phyloP scores from a whole-genome alignment of 169 alveolate species.

The Toxoplasma gondii region DNA sequence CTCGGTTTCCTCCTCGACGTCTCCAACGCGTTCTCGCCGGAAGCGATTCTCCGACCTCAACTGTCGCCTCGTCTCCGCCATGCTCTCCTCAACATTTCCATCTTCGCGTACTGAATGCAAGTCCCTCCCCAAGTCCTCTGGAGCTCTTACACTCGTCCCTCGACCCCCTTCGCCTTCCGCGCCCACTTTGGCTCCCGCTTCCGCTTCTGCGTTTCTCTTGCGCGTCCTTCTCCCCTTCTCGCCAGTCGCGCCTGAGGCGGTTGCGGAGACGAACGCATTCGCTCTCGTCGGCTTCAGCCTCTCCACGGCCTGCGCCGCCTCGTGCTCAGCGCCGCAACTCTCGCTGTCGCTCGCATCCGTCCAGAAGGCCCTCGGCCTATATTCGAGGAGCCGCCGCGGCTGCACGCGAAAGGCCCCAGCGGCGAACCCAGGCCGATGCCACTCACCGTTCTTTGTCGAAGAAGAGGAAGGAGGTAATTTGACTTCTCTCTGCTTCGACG shows the following conservation, averaged over 20 bases:
- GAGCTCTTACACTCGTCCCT: not conserved
- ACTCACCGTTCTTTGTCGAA: not conserved
- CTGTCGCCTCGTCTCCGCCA: too few relatives aligned
- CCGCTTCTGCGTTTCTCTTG: too few relatives aligned
- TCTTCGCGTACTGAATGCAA: too few relatives aligned
- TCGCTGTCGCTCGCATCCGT: not conserved
- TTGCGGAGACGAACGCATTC: not conserved
- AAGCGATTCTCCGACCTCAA: too few relatives aligned
- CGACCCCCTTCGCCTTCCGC: not conserved
- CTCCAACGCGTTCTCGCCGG: too few relatives aligned
- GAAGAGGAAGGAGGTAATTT: not conserved
- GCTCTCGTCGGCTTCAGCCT: not conserved
- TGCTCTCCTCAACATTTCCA: too few relatives aligned
- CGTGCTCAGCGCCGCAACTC: not conserved
- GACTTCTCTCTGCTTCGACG: not conserved
- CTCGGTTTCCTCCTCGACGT: too few relatives aligned
- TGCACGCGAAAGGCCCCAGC: not conserved
- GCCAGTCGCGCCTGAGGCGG: too few relatives aligned
- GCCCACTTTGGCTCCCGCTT: not conserved
- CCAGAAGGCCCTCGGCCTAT: not conserved
- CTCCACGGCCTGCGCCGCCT: not conserved
- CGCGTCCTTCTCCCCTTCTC: too few relatives aligned
- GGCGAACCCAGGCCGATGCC: not conserved
- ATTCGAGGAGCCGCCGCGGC: constrained; percentile 11
- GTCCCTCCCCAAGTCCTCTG: too few relatives aligned